Base-by-base conservation (phyloP, 352 stramenopile genomes). In the Albugo candida region DNA sequence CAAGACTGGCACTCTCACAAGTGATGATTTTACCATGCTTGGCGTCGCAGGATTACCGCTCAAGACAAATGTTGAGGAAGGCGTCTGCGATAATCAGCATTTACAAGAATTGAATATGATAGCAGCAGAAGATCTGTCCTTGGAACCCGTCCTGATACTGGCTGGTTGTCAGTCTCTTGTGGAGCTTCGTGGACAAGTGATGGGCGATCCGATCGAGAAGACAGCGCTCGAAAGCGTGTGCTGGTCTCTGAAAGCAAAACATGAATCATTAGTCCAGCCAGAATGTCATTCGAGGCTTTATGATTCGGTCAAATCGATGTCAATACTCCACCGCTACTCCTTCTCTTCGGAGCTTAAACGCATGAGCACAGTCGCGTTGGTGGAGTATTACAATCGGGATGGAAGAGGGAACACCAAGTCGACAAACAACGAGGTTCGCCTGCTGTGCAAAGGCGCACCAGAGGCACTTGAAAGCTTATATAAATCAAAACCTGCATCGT, bases 1-100 rank as follows among this genome's bases (percentile, higher is more conserved):
- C 65, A 97, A 97, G 58, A 97, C 91, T 0, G 93, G 93, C 16
- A 97, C 92, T 8, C 64, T 97, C 13, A 97, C 92, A 0, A 94
- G 70, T 43, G 92, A 97, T 64, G 68, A 92, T 43, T 71, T 97
- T 48, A 68, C 71, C 45, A 56, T 76, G 48, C 58, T 54, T 11
- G 65, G 65, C 1, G 55, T 72, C 45, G 53, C 61, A 0, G 65
- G 65, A 11, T 31, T 31, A 8, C 24, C 24, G 24, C 41, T 72
- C 12, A 18, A 48, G 34, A 48, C 41, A 0, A n/a, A 24, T 1
- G 47, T 24, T 24, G 38, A 41, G 36, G 36, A 43, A 24, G 35
- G 36, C 13, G 27, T 16, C 11, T 17, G 27, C 12, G 16, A 44
- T 11, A 12, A 24, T 48, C n/a, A 45, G 31, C 36, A 53, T 27